Evolutionary conservation across 116 monocot genomes (phyloP).

Genomic region (Cymodocea nodosa): DNA sequence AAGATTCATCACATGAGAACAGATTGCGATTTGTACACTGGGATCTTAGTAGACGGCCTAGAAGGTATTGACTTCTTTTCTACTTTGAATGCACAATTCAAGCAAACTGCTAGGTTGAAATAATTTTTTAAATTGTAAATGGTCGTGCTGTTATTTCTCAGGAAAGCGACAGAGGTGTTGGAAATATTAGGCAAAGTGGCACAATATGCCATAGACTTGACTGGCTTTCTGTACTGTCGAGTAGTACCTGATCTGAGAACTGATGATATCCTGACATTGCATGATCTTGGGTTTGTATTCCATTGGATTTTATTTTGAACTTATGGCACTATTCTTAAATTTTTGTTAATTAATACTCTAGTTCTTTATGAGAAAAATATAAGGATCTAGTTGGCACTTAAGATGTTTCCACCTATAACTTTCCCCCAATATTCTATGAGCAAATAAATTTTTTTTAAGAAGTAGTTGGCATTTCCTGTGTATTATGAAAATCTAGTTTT

Average conservation of each 20-base stretch:
- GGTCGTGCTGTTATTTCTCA: slow-evolving; percentile 14
- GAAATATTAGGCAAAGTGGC: slow-evolving; percentile 46
- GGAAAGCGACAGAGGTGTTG: slow-evolving; percentile 48
- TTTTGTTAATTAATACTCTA: too few species aligned
- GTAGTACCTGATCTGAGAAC: slow-evolving; percentile 22
- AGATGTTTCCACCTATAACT: too few species aligned
- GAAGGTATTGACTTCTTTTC: slow-evolving; percentile 25
- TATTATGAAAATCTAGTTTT: too few species aligned
- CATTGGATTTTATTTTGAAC: neutral
- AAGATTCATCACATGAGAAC: slow-evolving; percentile 45
- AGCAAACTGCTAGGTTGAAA: too few species aligned
- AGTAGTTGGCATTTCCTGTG: too few species aligned
- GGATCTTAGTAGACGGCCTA: slow-evolving; percentile 72
- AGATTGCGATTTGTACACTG: slow-evolving; percentile 71
- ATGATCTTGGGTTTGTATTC: slow-evolving; percentile 13
- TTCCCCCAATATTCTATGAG: too few species aligned
- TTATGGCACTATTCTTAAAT: too few species aligned
- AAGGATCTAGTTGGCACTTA: too few species aligned
- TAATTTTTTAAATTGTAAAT: neutral
- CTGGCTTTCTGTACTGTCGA: slow-evolving; percentile 66
- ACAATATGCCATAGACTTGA: slow-evolving; percentile 41
- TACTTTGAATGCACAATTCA: neutral
- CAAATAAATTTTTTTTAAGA: too few species aligned
- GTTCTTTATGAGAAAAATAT: too few species aligned
- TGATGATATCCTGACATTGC: slow-evolving; percentile 21